Evolutionary conservation across 345 rosid genomes (phyloP), one percentile per base, ranked within the genome.

Genomic region (Salix purpurea): DNA sequence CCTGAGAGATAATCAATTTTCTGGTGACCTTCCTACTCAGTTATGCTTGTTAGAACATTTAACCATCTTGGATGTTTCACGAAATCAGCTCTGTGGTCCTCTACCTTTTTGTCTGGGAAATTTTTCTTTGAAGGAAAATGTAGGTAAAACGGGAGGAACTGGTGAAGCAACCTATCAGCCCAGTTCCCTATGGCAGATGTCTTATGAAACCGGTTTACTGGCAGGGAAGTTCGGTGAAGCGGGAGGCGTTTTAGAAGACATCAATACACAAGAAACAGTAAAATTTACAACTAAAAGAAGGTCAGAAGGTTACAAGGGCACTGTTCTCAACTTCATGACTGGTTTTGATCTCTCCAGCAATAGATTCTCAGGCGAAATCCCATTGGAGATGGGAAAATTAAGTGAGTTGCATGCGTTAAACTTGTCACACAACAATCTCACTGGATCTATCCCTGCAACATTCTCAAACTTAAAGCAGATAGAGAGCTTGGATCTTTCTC

Each of bases 401-500:
- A 28, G 18, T 23, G 37, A 24, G 18, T 4, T 64, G 5, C 67
- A 13, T 23, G 37, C 75, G 2, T 50, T 89, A 44, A 89, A 87
- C 72, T 36, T 87, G 0, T 87, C 90, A 21, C 74, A 77, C 50
- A 89, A 87, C 9, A 64, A 58, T 0, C 72, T 89, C 18, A 67
- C 56, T 0, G 67, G 67, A 28, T 0, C 61, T 0, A 74, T 87
- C 52, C 90, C 90, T 6, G 0, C 4, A 4, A 82, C 80, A 0
- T 67, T 87, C 58, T 84, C 85, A 30, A 42, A 73, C 21, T 18
- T 86, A 1, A 18, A n/a, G 5, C 24, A 81, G 0, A 6, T 89
- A 4, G 88, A 87, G 71, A 84, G 86, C 18, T 65, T 86, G 56
- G 88, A 82, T 65, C 71, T 79, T 54, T 87, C 83, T 1, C 67